A percentile compares a stretch with the other conserved stretches of the same genome.
phyloP scores from a whole-genome alignment of 1,284 basidiomycete genomes.

The Gymnopus androsaceus region DNA sequence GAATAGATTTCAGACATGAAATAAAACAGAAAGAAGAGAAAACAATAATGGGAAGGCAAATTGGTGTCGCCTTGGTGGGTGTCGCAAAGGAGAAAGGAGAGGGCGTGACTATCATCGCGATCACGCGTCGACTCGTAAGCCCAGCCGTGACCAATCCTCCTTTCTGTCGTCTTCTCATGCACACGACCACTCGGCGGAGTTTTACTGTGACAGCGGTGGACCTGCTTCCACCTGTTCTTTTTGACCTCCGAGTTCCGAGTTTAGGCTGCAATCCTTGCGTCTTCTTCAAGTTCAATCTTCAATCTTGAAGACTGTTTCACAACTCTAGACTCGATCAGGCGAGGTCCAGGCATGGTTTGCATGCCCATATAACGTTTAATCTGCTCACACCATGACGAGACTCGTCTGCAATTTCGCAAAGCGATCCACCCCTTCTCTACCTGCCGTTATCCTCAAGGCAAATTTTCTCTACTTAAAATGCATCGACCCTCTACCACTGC shows the following conservation, averaged over 20 bases:
- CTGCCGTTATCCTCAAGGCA: constrained; percentile 6
- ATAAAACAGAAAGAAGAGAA: constrained; percentile 1
- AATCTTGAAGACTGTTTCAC: background rate
- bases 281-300: background rate
- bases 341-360: background rate
- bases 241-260: background rate
- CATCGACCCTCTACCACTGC: background rate
- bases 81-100: background rate
- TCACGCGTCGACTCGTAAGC: background rate
- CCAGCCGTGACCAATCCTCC: too few species aligned
- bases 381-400: background rate
- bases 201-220: too few species aligned
- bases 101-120: background rate
- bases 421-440: background rate
- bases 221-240: background rate
- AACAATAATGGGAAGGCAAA: background rate
- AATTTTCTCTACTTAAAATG: constrained; percentile 2
- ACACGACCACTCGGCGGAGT: too few species aligned
- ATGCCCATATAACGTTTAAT: constrained; percentile 6
- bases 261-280: background rate
- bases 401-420: background rate
- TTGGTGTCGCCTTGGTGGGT: background rate
- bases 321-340: constrained; percentile 1
- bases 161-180: too few species aligned
- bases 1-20: constrained; percentile 66